These are phyloP conservation scores for Trichoderma sp. DNA, from an alignment of 2,329 filamentous ascomycete genomes.

Conservation along the genomic window DNA sequence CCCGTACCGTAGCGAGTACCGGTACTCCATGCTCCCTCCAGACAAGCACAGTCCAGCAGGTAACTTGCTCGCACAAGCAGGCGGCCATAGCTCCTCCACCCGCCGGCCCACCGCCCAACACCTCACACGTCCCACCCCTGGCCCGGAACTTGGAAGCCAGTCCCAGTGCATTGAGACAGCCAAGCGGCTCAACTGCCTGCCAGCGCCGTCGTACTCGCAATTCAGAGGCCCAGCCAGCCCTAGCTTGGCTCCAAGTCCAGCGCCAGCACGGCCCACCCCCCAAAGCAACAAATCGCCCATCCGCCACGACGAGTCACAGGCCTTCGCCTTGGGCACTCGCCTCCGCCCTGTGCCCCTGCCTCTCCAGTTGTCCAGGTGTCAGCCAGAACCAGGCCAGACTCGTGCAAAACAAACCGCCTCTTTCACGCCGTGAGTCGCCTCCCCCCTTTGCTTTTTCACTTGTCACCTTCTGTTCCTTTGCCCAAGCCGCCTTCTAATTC, in stretches of 20 bases:
- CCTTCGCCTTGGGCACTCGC: slow-evolving; percentile 3
- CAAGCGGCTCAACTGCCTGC: not conserved
- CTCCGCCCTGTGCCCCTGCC: slow-evolving; percentile 20
- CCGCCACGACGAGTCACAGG: slow-evolving; percentile 9
- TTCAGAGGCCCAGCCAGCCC: not conserved
- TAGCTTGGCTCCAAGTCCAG: not conserved
- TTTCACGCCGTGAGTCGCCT: slow-evolving; percentile 27
- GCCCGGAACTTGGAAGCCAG: not conserved
- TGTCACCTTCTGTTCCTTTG: slow-evolving; percentile 23
- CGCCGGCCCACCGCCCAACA: not conserved
- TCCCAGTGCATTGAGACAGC: not conserved
- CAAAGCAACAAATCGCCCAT: not conserved
- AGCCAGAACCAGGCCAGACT: slow-evolving; percentile 24
- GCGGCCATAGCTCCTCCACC: slow-evolving; percentile 1
- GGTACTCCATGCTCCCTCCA: not conserved
- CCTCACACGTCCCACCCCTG: not conserved
- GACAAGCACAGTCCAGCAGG: not conserved
- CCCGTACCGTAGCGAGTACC: not conserved
- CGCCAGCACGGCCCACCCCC: not conserved
- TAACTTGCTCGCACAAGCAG: not conserved
- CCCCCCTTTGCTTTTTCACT: slow-evolving; percentile 19
- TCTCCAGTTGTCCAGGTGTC: slow-evolving; percentile 4
- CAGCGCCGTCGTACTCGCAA: slow-evolving; percentile 1
- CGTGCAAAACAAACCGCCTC: slow-evolving; percentile 33
- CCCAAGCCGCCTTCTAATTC: slow-evolving; percentile 20